Evolutionary conservation across 768 basidiomycete genomes (phyloP).

Genomic region (Podaxis rugospora): DNA sequence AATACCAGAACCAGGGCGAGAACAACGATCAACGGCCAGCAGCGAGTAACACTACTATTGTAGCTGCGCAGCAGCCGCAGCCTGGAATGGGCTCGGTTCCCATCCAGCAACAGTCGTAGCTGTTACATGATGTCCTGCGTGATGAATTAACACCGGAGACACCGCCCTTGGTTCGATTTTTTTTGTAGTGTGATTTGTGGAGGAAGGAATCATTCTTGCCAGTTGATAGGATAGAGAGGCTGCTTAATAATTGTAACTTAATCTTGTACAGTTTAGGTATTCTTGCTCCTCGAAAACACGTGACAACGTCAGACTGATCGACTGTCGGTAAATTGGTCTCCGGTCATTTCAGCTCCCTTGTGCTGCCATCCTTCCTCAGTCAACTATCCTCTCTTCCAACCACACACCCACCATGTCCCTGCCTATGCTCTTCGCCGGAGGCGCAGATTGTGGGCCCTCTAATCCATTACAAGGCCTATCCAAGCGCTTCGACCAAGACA

Average conservation of each 20-base stretch:
- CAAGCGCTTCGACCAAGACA: constrained; percentile 75
- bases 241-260: constrained; percentile 10
- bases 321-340: constrained; percentile 1
- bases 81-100: neutral
- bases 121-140: neutral
- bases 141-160: neutral
- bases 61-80: constrained; percentile 2
- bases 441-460: constrained; percentile 80
- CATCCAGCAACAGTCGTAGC: neutral
- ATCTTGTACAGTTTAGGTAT: constrained; percentile 4
- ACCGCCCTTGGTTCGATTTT: constrained; percentile 3
- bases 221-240: neutral
- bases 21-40: constrained; percentile 11
- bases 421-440: constrained; percentile 69
- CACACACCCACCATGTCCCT: constrained; percentile 54
- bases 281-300: constrained; percentile 11
- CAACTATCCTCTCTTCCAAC: constrained; percentile 8
- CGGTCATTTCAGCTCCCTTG: neutral
- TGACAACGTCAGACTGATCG: constrained; percentile 9
- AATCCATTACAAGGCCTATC: constrained; percentile 79
- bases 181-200: neutral
- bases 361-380: neutral
- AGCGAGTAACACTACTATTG: neutral
- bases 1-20: constrained; percentile 26
- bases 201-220: constrained; percentile 10